phyloP scores from a whole-genome alignment of 2,329 filamentous ascomycete genomes.

The Aspergillus pseudoviridinutans region DNA sequence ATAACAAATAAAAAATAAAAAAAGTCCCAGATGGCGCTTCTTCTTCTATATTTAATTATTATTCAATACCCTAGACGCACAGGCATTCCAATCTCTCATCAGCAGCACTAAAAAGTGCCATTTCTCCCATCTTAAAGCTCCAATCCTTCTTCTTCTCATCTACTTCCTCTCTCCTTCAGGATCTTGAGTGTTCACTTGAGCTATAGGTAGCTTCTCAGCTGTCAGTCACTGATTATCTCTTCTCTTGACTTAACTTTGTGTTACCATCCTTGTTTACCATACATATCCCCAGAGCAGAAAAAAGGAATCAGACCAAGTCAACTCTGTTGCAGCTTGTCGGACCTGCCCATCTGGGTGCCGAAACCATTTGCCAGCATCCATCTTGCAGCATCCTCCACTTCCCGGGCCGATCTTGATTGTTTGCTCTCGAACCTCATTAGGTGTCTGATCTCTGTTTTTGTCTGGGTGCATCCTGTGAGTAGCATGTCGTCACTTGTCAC shows the following conservation, averaged over 20 bases:
- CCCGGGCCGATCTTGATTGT: background rate
- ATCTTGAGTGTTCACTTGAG: background rate
- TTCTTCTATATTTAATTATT: background rate
- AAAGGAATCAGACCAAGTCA: slow-evolving; percentile 2
- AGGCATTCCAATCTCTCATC: background rate
- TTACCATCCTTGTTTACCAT: slow-evolving; percentile 14
- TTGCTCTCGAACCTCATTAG: background rate
- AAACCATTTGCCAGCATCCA: slow-evolving; percentile 10
- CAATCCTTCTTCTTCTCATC: slow-evolving; percentile 1
- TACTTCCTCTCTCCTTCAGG: background rate
- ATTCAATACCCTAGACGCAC: slow-evolving; percentile 6
- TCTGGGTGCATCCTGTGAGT: background rate
- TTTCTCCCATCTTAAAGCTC: slow-evolving; percentile 7
- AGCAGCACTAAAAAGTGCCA: slow-evolving; percentile 9
- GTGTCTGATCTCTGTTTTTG: background rate
- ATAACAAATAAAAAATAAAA: too few species aligned
- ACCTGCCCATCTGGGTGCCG: slow-evolving; percentile 5
- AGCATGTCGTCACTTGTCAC: background rate
- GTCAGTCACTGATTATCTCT: background rate
- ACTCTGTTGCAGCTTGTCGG: slow-evolving; percentile 3
- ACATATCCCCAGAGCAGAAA: background rate
- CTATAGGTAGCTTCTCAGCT: background rate
- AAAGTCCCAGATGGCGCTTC: background rate
- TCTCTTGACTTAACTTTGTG: slow-evolving; percentile 7
- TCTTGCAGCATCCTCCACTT: slow-evolving; percentile 3